Evolutionary conservation across 495 filamentous ascomycete species (phyloP).

Genomic region (Xylaria telfairii): DNA sequence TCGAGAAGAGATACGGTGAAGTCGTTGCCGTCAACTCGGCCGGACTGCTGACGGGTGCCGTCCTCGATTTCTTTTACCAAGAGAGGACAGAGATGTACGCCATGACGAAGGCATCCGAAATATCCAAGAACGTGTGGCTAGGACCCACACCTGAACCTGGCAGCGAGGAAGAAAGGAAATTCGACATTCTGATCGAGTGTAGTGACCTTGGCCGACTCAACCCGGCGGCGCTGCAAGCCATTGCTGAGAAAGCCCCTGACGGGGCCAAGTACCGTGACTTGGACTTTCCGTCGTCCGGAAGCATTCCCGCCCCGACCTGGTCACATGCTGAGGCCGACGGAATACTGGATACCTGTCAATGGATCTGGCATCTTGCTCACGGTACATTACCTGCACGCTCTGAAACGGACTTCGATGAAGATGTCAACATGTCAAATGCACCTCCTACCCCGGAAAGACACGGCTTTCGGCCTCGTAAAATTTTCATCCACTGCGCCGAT

Average conservation of each 20-base stretch:
- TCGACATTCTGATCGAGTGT: conserved; percentile 84
- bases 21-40: conserved; percentile 77
- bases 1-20: conserved; percentile 73
- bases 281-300: conserved; percentile 92
- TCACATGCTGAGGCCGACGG: conserved; percentile 80
- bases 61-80: conserved; percentile 90
- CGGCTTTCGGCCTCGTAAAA: conserved; percentile 56
- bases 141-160: conserved; percentile 81
- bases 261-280: conserved; percentile 59
- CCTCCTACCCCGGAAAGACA: conserved; percentile 38
- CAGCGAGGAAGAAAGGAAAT: conserved; percentile 49
- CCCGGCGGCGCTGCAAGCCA: conserved; percentile 56
- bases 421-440: conserved; percentile 40
- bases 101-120: conserved; percentile 90
- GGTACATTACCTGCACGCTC: conserved; percentile 51
- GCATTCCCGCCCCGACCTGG: conserved; percentile 81
- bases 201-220: conserved; percentile 78
- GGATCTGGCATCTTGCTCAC: conserved; percentile 83
- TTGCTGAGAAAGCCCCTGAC: conserved; percentile 47
- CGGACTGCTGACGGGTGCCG: conserved; percentile 74
- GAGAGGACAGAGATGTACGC: conserved; percentile 90
- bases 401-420: conserved; percentile 51
- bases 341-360: conserved; percentile 83
- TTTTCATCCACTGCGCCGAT: conserved; percentile 92
- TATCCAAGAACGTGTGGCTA: conserved; percentile 86